Evolutionary conservation across 1,284 basidiomycete species (phyloP).

Genomic region (Exsudoporus floridanus): DNA sequence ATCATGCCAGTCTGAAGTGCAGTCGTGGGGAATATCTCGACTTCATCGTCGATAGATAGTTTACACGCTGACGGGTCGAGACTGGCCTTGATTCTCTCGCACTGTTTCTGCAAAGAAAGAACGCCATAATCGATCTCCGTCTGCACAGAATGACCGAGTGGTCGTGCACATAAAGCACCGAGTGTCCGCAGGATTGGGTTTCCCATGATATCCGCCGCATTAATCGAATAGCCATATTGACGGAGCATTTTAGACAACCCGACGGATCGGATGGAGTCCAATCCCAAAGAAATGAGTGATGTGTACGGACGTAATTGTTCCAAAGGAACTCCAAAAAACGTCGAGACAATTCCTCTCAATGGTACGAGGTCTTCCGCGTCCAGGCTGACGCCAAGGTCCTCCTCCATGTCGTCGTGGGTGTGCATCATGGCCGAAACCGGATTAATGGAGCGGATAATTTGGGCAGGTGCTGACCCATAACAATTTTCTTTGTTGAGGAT

Average conservation of each 20-base stretch:
- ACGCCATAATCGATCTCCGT: conserved; percentile 4
- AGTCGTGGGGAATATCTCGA: conserved; percentile 43
- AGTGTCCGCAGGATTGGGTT: conserved; percentile 12
- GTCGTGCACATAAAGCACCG: background rate
- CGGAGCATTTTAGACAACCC: conserved; percentile 41
- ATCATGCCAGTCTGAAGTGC: conserved; percentile 51
- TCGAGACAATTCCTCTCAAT: conserved; percentile 34
- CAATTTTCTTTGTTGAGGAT: conserved; percentile 5
- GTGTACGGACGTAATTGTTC: conserved; percentile 31
- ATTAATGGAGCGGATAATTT: background rate
- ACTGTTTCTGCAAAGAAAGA: conserved; percentile 7
- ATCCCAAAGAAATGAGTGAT: conserved; percentile 46
- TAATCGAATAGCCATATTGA: conserved; percentile 34
- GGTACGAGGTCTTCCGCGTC: conserved; percentile 12
- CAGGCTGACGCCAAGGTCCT: conserved; percentile 1
- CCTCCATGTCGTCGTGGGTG: background rate
- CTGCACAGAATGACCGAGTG: background rate
- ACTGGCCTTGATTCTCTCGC: conserved; percentile 14
- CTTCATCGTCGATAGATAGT: conserved; percentile 33
- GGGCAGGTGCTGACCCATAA: background rate
- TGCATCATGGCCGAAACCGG: background rate
- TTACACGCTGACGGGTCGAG: conserved; percentile 17
- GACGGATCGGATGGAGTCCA: conserved; percentile 51
- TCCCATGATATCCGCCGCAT: conserved; percentile 40
- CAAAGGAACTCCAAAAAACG: conserved; percentile 39